A percentile compares a stretch with the other conserved stretches of the same genome.
Evolutionary conservation across 331 rosid species (phyloP).

Genomic region (Malus hybrid): DNA sequence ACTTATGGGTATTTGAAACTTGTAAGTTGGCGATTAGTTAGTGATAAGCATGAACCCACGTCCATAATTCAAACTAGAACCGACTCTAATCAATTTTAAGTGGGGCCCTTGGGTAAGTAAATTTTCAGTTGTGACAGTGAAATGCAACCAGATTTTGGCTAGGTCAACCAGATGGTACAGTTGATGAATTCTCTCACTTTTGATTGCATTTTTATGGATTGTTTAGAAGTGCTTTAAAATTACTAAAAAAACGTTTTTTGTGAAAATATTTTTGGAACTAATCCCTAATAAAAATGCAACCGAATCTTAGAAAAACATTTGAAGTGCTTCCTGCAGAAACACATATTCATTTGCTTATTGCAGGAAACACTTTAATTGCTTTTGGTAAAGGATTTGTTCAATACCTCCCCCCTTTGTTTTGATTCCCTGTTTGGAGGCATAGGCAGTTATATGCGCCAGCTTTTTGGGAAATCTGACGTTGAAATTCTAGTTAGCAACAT

Average conservation of each 20-base stretch:
- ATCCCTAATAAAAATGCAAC: no score
- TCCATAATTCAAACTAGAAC: slow-evolving; percentile 4
- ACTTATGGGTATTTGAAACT: not conserved
- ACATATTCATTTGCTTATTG: no score
- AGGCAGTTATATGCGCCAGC: not conserved
- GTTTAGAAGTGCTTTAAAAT: not conserved
- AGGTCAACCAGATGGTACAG: not conserved
- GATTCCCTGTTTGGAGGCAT: slow-evolving; percentile 21
- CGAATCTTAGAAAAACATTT: no score
- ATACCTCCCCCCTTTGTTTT: not conserved
- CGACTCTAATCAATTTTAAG: slow-evolving; percentile 5
- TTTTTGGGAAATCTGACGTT: slow-evolving; percentile 13
- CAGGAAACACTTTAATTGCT: no score
- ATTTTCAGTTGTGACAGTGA: slow-evolving; percentile 11
- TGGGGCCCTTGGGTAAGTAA: slow-evolving; percentile 5
- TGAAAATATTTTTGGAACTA: no score
- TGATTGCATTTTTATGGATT: not conserved
- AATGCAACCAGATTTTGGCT: not conserved
- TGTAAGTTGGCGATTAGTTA: not conserved
- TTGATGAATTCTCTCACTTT: not conserved
- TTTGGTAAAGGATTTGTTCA: not conserved
- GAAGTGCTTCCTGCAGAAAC: no score
- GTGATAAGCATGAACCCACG: not conserved
- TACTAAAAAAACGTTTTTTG: no score
- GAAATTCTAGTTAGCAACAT: slow-evolving; percentile 10